These are phyloP conservation scores for Vinca minor DNA, from an alignment of 257 asterid genomes.

Conservation along the genomic window DNA sequence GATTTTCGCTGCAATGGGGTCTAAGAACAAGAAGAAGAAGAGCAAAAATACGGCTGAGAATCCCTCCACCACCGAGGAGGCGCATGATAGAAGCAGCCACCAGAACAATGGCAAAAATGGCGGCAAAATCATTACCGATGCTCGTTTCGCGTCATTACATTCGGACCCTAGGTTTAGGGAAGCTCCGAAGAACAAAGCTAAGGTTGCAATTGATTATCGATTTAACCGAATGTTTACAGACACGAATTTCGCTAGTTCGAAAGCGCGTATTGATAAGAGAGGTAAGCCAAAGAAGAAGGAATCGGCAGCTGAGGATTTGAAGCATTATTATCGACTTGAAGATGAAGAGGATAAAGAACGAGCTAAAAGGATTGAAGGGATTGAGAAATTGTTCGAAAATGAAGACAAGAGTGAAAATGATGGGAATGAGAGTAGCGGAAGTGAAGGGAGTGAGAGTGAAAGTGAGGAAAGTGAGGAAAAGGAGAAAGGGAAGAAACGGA, in stretches of 20 bases:
- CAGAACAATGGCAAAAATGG: constrained; percentile 16
- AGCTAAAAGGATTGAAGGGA: constrained; percentile 9
- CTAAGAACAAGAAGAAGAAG: constrained; percentile 30
- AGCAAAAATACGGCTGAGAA: constrained; percentile 12
- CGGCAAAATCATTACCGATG: constrained; percentile 41
- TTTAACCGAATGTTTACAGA: constrained; percentile 53
- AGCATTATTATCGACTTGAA: constrained; percentile 52
- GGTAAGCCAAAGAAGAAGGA: constrained; percentile 44
- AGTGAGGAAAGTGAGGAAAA: constrained; percentile 17
- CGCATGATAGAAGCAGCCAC: constrained; percentile 12
- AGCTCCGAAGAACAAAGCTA: constrained; percentile 55
- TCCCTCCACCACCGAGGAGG: not conserved
- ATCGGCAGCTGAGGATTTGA: constrained; percentile 28
- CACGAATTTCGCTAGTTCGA: constrained; percentile 41
- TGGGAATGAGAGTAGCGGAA: too few species aligned
- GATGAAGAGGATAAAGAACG: constrained; percentile 22
- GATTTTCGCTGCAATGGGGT: too few species aligned
- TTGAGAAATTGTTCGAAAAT: constrained; percentile 12
- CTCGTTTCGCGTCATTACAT: constrained; percentile 63
- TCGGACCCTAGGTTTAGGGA: constrained; percentile 86
- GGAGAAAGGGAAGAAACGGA: constrained; percentile 16
- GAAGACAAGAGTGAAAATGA: too few species aligned
- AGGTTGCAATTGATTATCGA: constrained; percentile 70
- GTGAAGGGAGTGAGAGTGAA: constrained; percentile 15
- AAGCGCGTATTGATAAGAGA: constrained; percentile 67